Evolutionary conservation across 768 basidiomycete genomes (phyloP), one percentile per base, ranked within the genome.

Genomic region (Rhodotorula diobovata): DNA sequence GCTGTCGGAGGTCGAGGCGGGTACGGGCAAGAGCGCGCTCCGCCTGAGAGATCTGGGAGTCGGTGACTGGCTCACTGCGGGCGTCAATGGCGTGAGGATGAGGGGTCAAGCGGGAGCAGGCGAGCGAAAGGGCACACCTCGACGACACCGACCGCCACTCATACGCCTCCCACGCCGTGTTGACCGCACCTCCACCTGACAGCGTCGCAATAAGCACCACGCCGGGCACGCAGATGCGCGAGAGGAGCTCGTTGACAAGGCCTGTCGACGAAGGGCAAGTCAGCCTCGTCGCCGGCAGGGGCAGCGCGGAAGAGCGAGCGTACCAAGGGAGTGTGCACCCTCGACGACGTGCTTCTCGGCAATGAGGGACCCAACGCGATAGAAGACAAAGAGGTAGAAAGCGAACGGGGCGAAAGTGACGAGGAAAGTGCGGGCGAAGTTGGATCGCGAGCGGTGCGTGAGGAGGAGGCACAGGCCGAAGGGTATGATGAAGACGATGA

Each of bases 131-230:
- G 34, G 45, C 76, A 45, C 21, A 76, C 75, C 65, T 68, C 1
- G 75, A 70, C 3, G 71, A 76, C 4, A 75, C 43, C 18, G 71
- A 69, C 1, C 76, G 59, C 77, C 77, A 78, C 35, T 78, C 77
- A 59, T 71, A 78, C 10, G 77, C 77, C 28, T 78, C 70, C 77
- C 77, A 78, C 0, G 77, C 77, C 0, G 76, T 77, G 64, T 74
- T 78, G 66, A 78, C 71, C 0, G 77, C 77, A 62, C 75, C 76
- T 10, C 76, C 77, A 0, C 77, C 77, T 0, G 77, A 78, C 0
- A 78, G 67, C 0, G 71, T 70, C 4, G 77, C 77, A 51, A 78
- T 78, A 14, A 78, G 68, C 23, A 76, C 45, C n/a, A 76, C 74
- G 25, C 77, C 77, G 4, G 77, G 77, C 6, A 75, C 76, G 61